These are phyloP conservation scores for Zizania palustris DNA, from an alignment of 202 grass and related monocot species.

Conservation along the genomic window DNA sequence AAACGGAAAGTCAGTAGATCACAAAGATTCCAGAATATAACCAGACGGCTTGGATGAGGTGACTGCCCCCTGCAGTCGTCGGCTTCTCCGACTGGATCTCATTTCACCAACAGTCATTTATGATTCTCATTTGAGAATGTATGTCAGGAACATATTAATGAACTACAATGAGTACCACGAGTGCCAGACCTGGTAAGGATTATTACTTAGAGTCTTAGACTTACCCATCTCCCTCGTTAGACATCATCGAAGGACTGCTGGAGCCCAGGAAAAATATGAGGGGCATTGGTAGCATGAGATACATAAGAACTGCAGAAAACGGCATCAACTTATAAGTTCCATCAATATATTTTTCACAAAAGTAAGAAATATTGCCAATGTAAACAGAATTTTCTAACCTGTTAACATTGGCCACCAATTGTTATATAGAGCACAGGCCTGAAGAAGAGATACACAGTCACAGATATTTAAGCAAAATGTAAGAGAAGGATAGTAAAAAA, in stretches of 20 bases:
- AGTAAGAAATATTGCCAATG: background rate
- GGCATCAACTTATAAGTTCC: background rate
- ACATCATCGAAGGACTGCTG: constrained; percentile 56
- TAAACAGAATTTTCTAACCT: constrained; percentile 48
- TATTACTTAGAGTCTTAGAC: background rate
- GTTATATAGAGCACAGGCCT: constrained; percentile 89
- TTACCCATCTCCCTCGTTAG: constrained; percentile 64
- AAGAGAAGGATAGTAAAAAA: background rate
- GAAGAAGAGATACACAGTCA: constrained; percentile 13
- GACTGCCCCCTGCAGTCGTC: too few relatives aligned
- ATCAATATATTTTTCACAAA: background rate
- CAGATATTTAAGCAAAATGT: constrained; percentile 12
- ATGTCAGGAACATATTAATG: background rate
- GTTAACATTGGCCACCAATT: constrained; percentile 99
- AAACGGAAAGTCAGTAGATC: background rate
- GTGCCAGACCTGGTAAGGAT: background rate
- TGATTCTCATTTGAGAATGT: constrained; percentile 6
- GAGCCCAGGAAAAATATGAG: constrained; percentile 81
- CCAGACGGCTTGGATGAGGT: too few relatives aligned
- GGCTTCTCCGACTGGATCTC: too few relatives aligned
- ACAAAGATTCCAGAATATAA: background rate
- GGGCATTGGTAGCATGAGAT: constrained; percentile 86
- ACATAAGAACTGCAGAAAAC: constrained; percentile 80
- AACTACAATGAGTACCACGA: background rate
- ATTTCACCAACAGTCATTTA: background rate